Conservation (phyloP, 345 rosid species). For the Eucalyptus erythrocorys region DNA sequence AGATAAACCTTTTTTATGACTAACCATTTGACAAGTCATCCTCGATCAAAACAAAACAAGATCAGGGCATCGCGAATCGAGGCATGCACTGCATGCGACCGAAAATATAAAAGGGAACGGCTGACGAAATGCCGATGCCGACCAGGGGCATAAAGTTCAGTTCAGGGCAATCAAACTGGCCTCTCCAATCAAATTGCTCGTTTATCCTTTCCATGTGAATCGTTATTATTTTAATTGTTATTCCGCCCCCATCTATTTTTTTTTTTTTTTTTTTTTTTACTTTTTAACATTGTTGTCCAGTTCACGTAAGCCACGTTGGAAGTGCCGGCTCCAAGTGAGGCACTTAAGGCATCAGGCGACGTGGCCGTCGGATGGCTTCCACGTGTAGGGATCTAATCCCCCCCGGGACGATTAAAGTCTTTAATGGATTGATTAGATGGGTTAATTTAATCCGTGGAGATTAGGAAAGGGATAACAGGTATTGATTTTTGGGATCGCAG, state of each 20-base stretch:
- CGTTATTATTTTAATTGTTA: neutral
- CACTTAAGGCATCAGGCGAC: neutral
- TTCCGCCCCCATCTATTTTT: too few species aligned
- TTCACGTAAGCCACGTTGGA: neutral
- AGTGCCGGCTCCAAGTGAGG: neutral
- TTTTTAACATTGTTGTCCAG: neutral
- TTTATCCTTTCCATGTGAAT: neutral
- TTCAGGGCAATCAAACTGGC: neutral
- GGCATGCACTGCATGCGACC: neutral
- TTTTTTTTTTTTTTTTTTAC: neutral
- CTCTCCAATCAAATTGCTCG: neutral
- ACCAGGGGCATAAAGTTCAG: neutral
- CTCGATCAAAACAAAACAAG: neutral
- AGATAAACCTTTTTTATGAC: neutral
- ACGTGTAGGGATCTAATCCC: neutral
- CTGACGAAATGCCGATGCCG: neutral
- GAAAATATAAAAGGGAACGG: neutral
- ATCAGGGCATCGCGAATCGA: neutral
- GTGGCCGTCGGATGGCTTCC: neutral
- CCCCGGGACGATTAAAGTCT: neutral
- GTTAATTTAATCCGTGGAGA: neutral
- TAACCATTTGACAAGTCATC: neutral
- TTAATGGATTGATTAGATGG: neutral
- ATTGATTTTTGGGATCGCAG: neutral
- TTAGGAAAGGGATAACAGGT: neutral